Evolutionary conservation across 176 grass and related monocot species (phyloP), one percentile per base, ranked within the genome.

Genomic region (Saccharum officinarum): DNA sequence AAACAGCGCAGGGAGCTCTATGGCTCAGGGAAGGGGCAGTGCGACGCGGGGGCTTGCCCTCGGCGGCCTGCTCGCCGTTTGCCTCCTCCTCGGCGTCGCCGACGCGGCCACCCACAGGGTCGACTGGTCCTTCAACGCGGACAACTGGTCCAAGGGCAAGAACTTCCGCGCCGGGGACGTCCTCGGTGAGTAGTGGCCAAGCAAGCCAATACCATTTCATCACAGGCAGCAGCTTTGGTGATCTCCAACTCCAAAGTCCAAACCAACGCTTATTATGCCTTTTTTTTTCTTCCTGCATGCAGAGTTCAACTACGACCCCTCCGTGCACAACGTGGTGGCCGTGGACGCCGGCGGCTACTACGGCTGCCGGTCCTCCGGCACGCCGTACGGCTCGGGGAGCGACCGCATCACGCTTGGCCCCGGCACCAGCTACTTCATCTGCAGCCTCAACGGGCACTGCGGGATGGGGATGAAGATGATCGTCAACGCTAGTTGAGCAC

Each of bases 371-470:
- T 30, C 80, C n/a, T 82, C 89, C 10, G 85, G 91, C 49, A 36
- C 65, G n/a, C 39, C 75, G 57, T 88, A 88, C 73, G 62, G 7
- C 66, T 92, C 96, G 0, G 96, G 96, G 11, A 94, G 64, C 44
- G 91, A 98, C 61, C 87, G 37, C 42, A 36, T 98, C 61, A 89
- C 76, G 40, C 89, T 98, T 10, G 47, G 54, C 44, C 10, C 67
- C 12, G 93, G 93, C 38, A 86, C 39, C 11, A 94, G 45, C 88
- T 95, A 95, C 85, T 98, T 94, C 91, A 89, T 98, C 91, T 95
- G 91, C 91, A 81, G 22, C 91, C 16, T 89, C 68, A 80, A 73
- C 70, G 75, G 91, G 45, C 91, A 98, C 64, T 98, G 97, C 31
- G 54, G 79, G 15, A 28, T 77, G 8, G 90, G 88, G 44, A 92